Percentiles rank a stretch among this genome's conserved stretches.
Evolutionary conservation across 768 basidiomycete species (phyloP).

Genomic region (Amanita muscaria): DNA sequence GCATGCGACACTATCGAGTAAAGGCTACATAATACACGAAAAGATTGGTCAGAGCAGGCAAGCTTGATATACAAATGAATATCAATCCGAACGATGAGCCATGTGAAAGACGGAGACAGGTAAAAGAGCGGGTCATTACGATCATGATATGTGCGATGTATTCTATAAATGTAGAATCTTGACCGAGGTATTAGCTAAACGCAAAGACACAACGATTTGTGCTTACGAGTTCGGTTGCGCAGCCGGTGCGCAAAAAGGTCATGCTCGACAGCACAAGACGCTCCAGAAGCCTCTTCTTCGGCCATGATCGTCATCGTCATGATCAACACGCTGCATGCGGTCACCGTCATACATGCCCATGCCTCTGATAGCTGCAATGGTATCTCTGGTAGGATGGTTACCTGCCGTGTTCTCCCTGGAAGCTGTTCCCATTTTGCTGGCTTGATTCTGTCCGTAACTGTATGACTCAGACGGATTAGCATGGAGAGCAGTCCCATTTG

Average conservation of each 20-base stretch:
- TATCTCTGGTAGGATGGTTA: slow-evolving; percentile 23
- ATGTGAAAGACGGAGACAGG: slow-evolving; percentile 4
- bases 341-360: slow-evolving; percentile 65
- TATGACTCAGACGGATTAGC: slow-evolving; percentile 60
- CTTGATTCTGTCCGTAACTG: slow-evolving; percentile 48
- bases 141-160: slow-evolving; percentile 1
- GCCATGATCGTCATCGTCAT: slow-evolving; percentile 58
- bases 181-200: no score
- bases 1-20: no score
- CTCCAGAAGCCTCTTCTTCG: slow-evolving; percentile 55
- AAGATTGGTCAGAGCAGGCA: slow-evolving; percentile 5
- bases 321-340: slow-evolving; percentile 50
- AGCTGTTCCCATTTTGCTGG: slow-evolving; percentile 39
- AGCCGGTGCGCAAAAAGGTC: slow-evolving; percentile 27
- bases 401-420: slow-evolving; percentile 46
- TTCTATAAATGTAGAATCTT: slow-evolving; percentile 15
- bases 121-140: slow-evolving; percentile 6
- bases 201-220: no score
- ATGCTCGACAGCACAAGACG: slow-evolving; percentile 65
- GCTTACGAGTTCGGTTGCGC: slow-evolving; percentile 17
- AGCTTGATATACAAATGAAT: slow-evolving; percentile 16
- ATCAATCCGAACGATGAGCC: slow-evolving; percentile 17
- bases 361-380: slow-evolving; percentile 30
- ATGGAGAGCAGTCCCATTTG: slow-evolving; percentile 32
- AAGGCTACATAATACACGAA: slow-evolving; percentile 23